Evolutionary conservation across 176 grass and related monocot genomes (phyloP).

Genomic region (Oryza officinalis): DNA sequence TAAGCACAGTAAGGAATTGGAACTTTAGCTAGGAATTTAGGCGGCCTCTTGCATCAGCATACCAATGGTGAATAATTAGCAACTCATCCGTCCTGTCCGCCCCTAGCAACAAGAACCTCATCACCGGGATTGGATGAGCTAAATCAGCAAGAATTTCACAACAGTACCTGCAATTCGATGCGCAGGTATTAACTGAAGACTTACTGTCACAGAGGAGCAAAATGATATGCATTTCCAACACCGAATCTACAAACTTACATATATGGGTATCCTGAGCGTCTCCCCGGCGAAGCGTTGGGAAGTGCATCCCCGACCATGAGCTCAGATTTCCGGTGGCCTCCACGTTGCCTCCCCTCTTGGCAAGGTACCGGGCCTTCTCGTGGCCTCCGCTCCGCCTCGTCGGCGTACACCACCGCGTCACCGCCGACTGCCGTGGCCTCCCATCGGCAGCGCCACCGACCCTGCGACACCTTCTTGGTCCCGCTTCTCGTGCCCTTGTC

Average conservation of each 20-base stretch:
- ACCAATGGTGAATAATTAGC: neutral
- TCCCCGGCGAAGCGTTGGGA: constrained; percentile 58
- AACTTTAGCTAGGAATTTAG: neutral
- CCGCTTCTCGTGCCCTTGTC: constrained; percentile 44
- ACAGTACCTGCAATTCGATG: constrained; percentile 61
- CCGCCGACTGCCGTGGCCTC: constrained; percentile 80
- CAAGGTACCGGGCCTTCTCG: constrained; percentile 66
- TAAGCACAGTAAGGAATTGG: neutral
- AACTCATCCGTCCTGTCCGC: constrained; percentile 88
- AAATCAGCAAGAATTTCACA: constrained; percentile 93
- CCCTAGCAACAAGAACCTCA: constrained; percentile 85
- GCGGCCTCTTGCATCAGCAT: neutral
- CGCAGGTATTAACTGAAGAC: neutral
- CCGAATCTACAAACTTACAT: constrained; percentile 71
- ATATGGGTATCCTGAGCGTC: constrained; percentile 77
- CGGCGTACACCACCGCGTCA: constrained; percentile 65
- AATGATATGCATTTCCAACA: neutral
- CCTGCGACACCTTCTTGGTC: constrained; percentile 62
- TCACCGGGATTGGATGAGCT: constrained; percentile 57
- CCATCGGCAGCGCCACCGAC: constrained; percentile 76
- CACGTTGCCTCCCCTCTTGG: constrained; percentile 89
- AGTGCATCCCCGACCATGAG: constrained; percentile 58
- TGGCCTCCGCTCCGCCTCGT: constrained; percentile 74
- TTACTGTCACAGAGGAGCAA: neutral
- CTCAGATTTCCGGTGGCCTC: constrained; percentile 69